phyloP scores from a whole-genome alignment of 805 yeast species.

The Suhomyces vadensis region DNA sequence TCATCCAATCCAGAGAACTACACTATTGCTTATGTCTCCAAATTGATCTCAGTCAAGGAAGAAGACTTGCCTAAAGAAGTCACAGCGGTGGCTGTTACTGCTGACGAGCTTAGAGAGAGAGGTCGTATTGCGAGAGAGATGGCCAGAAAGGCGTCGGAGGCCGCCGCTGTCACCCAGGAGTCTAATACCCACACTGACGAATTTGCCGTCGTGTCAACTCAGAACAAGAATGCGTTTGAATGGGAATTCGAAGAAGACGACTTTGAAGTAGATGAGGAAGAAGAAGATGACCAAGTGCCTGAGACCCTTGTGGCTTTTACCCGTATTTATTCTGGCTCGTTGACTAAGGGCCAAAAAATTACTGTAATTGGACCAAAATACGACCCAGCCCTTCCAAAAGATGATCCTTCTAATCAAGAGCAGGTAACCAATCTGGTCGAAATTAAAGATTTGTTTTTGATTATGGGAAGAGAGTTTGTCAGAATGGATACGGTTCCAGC shows the following conservation, averaged over 20 bases:
- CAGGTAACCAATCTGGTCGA: constrained; percentile 58
- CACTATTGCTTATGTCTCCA: constrained; percentile 76
- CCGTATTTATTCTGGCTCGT: constrained; percentile 83
- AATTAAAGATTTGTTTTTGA: constrained; percentile 68
- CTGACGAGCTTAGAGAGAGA: constrained; percentile 62
- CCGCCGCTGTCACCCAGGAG: constrained; percentile 24
- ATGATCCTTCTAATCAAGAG: constrained; percentile 40
- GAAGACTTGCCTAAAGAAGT: constrained; percentile 67
- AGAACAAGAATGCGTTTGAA: constrained; percentile 37
- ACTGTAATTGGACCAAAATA: constrained; percentile 85
- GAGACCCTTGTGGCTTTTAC: constrained; percentile 87
- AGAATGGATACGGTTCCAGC: constrained; percentile 82
- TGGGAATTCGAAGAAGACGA: constrained; percentile 53
- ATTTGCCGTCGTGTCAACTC: constrained; percentile 24
- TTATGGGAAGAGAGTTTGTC: constrained; percentile 92
- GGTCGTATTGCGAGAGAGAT: constrained; percentile 64
- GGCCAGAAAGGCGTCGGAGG: constrained; percentile 68
- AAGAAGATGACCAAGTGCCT: constrained; percentile 46
- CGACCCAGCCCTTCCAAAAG: constrained; percentile 54
- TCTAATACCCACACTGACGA: constrained; percentile 25
- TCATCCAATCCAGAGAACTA: constrained; percentile 53
- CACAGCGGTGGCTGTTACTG: constrained; percentile 34
- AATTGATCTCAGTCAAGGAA: constrained; percentile 82
- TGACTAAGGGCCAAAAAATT: constrained; percentile 71
- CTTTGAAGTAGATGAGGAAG: constrained; percentile 37